These are phyloP conservation scores for Leishmania gerbilli DNA, from an alignment of 208 protist species.

Conservation along the genomic window DNA sequence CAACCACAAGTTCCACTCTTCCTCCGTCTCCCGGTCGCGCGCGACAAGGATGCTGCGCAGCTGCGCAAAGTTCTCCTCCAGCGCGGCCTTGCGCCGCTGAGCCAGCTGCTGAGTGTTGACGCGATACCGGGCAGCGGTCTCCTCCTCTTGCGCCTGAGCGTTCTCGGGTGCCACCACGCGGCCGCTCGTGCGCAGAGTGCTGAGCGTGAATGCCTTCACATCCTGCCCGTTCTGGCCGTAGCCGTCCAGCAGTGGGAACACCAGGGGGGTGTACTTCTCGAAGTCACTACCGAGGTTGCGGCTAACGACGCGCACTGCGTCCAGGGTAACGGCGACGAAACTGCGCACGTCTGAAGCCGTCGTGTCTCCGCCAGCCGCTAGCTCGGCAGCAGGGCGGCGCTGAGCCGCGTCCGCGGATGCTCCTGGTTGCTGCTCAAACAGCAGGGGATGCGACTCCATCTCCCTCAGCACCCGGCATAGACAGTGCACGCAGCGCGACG, in stretches of 20 bases:
- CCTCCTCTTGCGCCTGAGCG: slow-evolving; percentile 26
- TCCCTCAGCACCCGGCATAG: slow-evolving; percentile 82
- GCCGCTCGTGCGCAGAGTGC: slow-evolving; percentile 41
- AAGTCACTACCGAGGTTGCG: slow-evolving; percentile 80
- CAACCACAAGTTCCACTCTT: slow-evolving; percentile 87
- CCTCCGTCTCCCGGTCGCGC: slow-evolving; percentile 67
- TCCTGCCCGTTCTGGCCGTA: slow-evolving; percentile 64
- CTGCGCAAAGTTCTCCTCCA: slow-evolving; percentile 59
- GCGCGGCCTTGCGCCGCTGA: slow-evolving; percentile 36
- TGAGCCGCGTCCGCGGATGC: neutral
- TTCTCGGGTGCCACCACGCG: slow-evolving; percentile 44
- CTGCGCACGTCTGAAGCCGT: slow-evolving; percentile 27
- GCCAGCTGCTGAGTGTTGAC: slow-evolving; percentile 32
- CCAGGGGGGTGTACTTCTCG: slow-evolving; percentile 79
- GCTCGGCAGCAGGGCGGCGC: neutral
- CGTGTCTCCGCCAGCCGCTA: neutral
- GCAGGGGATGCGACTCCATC: slow-evolving; percentile 31
- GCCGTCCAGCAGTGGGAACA: slow-evolving; percentile 67
- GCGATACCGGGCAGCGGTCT: slow-evolving; percentile 38
- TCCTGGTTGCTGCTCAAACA: slow-evolving; percentile 1
- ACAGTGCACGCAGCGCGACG: slow-evolving; percentile 80
- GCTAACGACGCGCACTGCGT: slow-evolving; percentile 66
- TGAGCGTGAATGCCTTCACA: slow-evolving; percentile 37
- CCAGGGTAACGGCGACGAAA: slow-evolving; percentile 66
- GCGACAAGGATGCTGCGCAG: slow-evolving; percentile 58